A percentile compares a stretch with the other conserved stretches of the same genome.
Evolutionary conservation across 2,329 filamentous ascomycete genomes (phyloP).

Genomic region (Geosmithia putterillii): DNA sequence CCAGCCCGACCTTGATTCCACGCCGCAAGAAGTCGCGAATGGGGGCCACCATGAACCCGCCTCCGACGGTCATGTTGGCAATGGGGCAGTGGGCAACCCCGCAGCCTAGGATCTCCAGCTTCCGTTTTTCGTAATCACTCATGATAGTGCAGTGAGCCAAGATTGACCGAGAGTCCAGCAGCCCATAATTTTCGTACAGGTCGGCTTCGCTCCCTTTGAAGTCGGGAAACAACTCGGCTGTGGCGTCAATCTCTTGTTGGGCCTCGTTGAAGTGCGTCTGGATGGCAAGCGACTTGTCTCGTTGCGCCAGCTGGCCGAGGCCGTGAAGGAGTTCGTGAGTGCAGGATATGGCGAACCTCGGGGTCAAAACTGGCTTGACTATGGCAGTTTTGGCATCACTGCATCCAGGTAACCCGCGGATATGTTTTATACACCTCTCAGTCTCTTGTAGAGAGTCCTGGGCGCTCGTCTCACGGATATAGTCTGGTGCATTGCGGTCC

Average conservation of each 20-base stretch:
- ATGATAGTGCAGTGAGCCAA: constrained; percentile 57
- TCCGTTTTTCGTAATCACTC: constrained; percentile 38
- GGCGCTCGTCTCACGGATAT: constrained; percentile 33
- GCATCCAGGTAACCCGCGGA: constrained; percentile 13
- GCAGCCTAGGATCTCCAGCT: constrained; percentile 33
- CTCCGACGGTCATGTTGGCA: constrained; percentile 50
- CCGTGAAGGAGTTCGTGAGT: constrained; percentile 44
- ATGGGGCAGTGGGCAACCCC: constrained; percentile 54
- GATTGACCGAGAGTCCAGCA: constrained; percentile 43
- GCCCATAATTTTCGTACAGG: constrained; percentile 41
- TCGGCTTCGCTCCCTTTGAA: constrained; percentile 42
- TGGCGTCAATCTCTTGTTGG: constrained; percentile 44
- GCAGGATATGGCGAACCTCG: constrained; percentile 55
- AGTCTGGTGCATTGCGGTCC: constrained; percentile 42
- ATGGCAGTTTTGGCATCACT: constrained; percentile 31
- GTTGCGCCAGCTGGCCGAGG: constrained; percentile 43
- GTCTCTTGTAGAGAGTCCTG: constrained; percentile 37
- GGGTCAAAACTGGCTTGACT: constrained; percentile 57
- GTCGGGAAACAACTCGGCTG: constrained; percentile 39
- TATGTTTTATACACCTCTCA: constrained; percentile 31
- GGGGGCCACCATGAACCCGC: constrained; percentile 50
- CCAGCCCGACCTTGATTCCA: constrained; percentile 53
- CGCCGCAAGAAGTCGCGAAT: constrained; percentile 42
- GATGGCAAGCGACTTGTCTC: constrained; percentile 28
- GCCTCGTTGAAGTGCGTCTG: constrained; percentile 61